Conservation (phyloP, 2,329 filamentous ascomycete genomes). For the Pseudogymnoascus sp. region DNA sequence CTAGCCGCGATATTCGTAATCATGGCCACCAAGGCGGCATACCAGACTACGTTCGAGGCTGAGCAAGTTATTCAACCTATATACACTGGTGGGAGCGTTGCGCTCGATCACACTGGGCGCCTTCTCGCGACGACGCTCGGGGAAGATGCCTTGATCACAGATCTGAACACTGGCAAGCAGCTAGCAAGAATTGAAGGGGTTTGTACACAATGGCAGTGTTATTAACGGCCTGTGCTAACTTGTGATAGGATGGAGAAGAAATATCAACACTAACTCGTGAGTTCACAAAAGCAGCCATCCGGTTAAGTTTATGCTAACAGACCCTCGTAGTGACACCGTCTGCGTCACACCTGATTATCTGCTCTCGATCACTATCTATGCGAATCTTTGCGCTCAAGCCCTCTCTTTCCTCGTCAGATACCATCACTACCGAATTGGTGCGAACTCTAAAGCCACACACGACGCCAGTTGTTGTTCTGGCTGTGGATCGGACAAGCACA, state of each 20-base stretch:
- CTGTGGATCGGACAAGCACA: constrained; percentile 80
- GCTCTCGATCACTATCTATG: constrained; percentile 94
- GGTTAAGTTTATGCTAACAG: constrained; percentile 8
- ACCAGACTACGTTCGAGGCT: constrained; percentile 86
- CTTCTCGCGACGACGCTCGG: constrained; percentile 85
- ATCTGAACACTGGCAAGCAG: constrained; percentile 74
- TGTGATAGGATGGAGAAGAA: constrained; percentile 62
- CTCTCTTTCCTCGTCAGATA: constrained; percentile 46
- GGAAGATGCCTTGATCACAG: constrained; percentile 83
- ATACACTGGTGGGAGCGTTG: constrained; percentile 83
- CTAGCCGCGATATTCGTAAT: constrained; percentile 16
- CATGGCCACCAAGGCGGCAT: constrained; percentile 56
- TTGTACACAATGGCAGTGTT: constrained; percentile 26
- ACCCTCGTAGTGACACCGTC: constrained; percentile 72
- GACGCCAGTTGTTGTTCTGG: constrained; percentile 79
- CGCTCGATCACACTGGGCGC: constrained; percentile 71
- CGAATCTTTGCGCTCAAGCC: constrained; percentile 71
- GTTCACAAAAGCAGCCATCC: constrained; percentile 18
- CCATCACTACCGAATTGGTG: constrained; percentile 59
- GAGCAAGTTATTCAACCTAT: constrained; percentile 81
- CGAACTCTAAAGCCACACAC: constrained; percentile 83
- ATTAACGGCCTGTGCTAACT: constrained; percentile 22
- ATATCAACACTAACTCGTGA: constrained; percentile 67
- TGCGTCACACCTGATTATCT: constrained; percentile 79
- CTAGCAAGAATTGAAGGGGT: constrained; percentile 84